Evolutionary conservation across 169 alveolate species (phyloP), one percentile per base, ranked within the genome.

Genomic region (Hepatocystis sp.): DNA sequence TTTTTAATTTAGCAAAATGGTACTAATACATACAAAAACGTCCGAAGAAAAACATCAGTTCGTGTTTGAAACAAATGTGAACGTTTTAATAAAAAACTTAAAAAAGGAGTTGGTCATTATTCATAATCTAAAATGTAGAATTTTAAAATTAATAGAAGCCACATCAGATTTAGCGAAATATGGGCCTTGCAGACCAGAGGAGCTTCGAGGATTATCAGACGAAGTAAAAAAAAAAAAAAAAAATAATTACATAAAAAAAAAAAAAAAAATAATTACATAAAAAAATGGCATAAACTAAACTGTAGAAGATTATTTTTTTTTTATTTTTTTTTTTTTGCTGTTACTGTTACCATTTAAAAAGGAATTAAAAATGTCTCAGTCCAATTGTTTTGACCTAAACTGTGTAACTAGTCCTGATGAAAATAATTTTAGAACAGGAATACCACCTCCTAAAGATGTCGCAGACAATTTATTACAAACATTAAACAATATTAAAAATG

Each of bases 181-280:
- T 67, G 99, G 99, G 28, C 98, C 98, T 25, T 67, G 96, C 64
- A 93, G 97, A 67, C 98, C 98, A 0, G 98, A 97, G 85, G 98
- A 94, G 85, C 84, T 96, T 2, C 91, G 99, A 39, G 99, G 99
- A 25, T 85, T 97, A 51, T 89, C 96, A 15, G 98, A 96, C 66
- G 95, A 94, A 53, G 97, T 94, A 55, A 84, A 94, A 42, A 76
- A 66, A 55, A 7, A 13, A n/a, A 1, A 25, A 32, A 13, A 66
- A 30, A 51, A 19, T 21, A 10, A 46, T 7, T 21, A 11, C 8
- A 39, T 15, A 17, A 5, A 25, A 56, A 7, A 61, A 28, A 25
- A 39, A 44, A 46, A 44, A 32, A 21, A 13, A 11, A 3, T 8
- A 7, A n/a, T n/a, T n/a, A n/a, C n/a, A n/a, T 5, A 55, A 19